Percentiles rank a stretch among this genome's conserved stretches.
Evolutionary conservation across 164 flowering plant species (phyloP).

Genomic region (Umbellularia californica): DNA sequence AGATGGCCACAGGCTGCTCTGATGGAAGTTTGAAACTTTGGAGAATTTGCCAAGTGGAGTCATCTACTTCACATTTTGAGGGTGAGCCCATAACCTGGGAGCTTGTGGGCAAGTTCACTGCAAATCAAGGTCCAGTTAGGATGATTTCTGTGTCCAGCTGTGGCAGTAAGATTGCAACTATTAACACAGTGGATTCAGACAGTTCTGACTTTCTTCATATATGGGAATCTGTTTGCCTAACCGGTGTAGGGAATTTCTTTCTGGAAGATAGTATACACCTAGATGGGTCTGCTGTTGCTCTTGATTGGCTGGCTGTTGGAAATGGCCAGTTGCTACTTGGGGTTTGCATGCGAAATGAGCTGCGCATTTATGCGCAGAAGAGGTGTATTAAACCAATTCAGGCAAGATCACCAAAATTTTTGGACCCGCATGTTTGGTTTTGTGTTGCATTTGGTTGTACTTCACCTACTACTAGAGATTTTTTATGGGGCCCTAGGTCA

Average conservation of each 20-base stretch:
- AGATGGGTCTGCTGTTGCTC: slow-evolving; percentile 42
- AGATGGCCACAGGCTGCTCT: slow-evolving; percentile 71
- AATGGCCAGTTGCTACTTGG: slow-evolving; percentile 74
- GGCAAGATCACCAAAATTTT: slow-evolving; percentile 23
- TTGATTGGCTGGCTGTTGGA: slow-evolving; percentile 64
- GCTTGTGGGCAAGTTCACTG: slow-evolving; percentile 61
- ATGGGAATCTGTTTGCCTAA: slow-evolving; percentile 59
- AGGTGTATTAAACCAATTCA: slow-evolving; percentile 32
- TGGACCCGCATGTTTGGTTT: slow-evolving; percentile 47
- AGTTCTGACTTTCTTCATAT: slow-evolving; percentile 36
- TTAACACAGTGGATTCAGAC: slow-evolving; percentile 25
- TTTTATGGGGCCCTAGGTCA: slow-evolving; percentile 74
- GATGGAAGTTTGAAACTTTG: slow-evolving; percentile 82
- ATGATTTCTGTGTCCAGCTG: slow-evolving; percentile 46
- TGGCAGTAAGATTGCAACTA: slow-evolving; percentile 78
- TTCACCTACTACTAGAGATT: slow-evolving; percentile 37
- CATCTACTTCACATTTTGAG: slow-evolving; percentile 18
- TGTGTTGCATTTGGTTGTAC: slow-evolving; percentile 57
- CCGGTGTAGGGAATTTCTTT: slow-evolving; percentile 46
- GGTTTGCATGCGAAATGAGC: slow-evolving; percentile 59
- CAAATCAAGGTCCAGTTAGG: slow-evolving; percentile 53
- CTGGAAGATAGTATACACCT: slow-evolving; percentile 59
- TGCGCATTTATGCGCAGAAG: slow-evolving; percentile 54
- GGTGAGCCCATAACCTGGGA: slow-evolving; percentile 42
- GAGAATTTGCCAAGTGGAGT: slow-evolving; percentile 41